Percentiles rank a stretch among this genome's conserved stretches.
These are phyloP conservation scores for Zygosaccharomyces lentus DNA, from an alignment of 805 yeast species.

Conservation along the genomic window DNA sequence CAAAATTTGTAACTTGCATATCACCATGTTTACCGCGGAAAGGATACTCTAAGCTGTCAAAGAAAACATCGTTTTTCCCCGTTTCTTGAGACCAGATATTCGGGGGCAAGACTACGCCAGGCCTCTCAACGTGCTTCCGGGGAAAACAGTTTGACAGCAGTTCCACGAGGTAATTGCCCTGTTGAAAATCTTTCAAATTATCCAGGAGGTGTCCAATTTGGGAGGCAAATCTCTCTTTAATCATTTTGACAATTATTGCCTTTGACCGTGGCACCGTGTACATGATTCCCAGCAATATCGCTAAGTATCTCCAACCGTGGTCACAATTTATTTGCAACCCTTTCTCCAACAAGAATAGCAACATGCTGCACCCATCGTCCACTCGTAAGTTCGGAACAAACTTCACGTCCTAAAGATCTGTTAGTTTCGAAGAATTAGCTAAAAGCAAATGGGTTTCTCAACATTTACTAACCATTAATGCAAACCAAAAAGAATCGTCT, in stretches of 20 bases:
- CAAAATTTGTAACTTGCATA: slow-evolving; percentile 12
- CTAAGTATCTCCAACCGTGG: slow-evolving; percentile 23
- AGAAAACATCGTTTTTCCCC: slow-evolving; percentile 14
- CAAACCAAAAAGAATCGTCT: slow-evolving; percentile 9
- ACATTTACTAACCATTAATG: slow-evolving; percentile 12
- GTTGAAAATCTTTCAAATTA: slow-evolving; percentile 18
- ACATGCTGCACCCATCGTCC: slow-evolving; percentile 6
- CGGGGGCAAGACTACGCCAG: slow-evolving; percentile 16
- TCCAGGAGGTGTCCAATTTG: slow-evolving; percentile 18
- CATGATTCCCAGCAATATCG: slow-evolving; percentile 14
- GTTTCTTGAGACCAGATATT: slow-evolving; percentile 16
- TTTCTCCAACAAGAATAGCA: slow-evolving; percentile 13
- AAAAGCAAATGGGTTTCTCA: neutral
- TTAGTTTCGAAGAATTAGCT: slow-evolving; percentile 6
- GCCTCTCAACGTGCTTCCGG: slow-evolving; percentile 10
- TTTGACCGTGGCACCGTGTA: slow-evolving; percentile 13
- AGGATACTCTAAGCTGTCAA: slow-evolving; percentile 18
- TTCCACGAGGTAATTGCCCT: slow-evolving; percentile 19
- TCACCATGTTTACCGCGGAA: slow-evolving; percentile 16
- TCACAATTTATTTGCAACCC: slow-evolving; percentile 13
- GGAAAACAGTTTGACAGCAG: slow-evolving; percentile 21
- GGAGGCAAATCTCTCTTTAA: slow-evolving; percentile 12
- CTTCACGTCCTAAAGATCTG: slow-evolving; percentile 11
- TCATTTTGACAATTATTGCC: slow-evolving; percentile 10
- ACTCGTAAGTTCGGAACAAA: slow-evolving; percentile 11